phyloP scores from a whole-genome alignment of 371 early-diverging fungal species.

The Rhizopus delemar region DNA sequence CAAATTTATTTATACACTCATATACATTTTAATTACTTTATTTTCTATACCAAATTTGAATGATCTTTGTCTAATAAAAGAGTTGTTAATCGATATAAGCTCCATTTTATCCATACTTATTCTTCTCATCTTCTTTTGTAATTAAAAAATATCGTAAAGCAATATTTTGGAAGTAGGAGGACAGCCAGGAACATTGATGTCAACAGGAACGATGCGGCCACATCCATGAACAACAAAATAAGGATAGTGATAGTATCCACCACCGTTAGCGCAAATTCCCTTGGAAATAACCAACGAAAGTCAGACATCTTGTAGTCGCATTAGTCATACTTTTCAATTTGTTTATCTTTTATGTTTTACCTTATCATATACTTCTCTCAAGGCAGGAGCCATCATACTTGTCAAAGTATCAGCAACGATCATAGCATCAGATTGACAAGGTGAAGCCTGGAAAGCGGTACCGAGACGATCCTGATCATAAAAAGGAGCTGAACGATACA shows the following conservation, averaged over 20 bases:
- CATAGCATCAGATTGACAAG: conserved; percentile 98
- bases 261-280: conserved; percentile 98
- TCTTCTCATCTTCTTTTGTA: conserved; percentile 95
- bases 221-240: conserved; percentile 95
- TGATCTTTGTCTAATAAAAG: conserved; percentile 47
- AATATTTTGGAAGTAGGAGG: conserved; percentile 97
- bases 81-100: background rate
- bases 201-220: conserved; percentile 95
- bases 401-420: conserved; percentile 97
- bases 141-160: conserved; percentile 94
- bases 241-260: conserved; percentile 98
- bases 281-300: conserved; percentile 97
- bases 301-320: conserved; percentile 78
- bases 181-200: conserved; percentile 98
- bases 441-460: conserved; percentile 96
- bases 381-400: conserved; percentile 98
- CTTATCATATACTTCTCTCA: conserved; percentile 95
- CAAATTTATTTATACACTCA: no score
- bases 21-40: conserved; percentile 25
- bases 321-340: background rate
- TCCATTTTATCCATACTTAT: conserved; percentile 30
- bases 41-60: conserved; percentile 62
- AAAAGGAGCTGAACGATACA: conserved; percentile 97
- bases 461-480: conserved; percentile 98
- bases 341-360: conserved; percentile 33